Percentiles rank a stretch among this genome's conserved stretches.
Conservation (phyloP, 2,329 filamentous ascomycete species). For the Fusarium sp. region DNA sequence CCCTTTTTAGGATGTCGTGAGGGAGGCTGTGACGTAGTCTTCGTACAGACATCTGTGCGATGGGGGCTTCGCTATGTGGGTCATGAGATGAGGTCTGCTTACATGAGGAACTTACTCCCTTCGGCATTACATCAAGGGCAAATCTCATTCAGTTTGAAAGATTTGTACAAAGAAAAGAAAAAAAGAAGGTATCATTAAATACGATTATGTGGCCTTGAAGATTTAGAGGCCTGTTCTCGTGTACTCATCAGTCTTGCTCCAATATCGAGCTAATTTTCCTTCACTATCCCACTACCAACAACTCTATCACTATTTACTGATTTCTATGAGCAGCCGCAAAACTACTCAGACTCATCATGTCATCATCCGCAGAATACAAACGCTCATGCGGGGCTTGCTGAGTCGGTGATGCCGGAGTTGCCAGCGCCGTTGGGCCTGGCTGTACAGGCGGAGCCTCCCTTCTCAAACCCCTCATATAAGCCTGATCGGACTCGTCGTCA, state of each 20-base stretch:
- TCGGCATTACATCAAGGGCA: too few species aligned
- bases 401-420: background rate
- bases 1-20: background rate
- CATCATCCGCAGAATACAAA: conserved; percentile 17
- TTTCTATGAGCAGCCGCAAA: conserved; percentile 35
- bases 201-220: background rate
- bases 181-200: conserved; percentile 11
- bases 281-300: background rate
- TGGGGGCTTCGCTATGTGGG: background rate
- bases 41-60: background rate
- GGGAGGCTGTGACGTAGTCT: background rate
- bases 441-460: conserved; percentile 33
- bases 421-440: background rate
- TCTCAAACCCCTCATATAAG: conserved; percentile 1
- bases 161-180: background rate
- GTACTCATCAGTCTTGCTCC: background rate
- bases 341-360: conserved; percentile 37
- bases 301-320: background rate
- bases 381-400: background rate
- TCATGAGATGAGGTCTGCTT: too few species aligned
- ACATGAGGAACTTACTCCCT: too few species aligned
- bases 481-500: conserved; percentile 64
- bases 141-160: too few species aligned
- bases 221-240: background rate
- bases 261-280: background rate